Evolutionary conservation across 345 rosid genomes (phyloP).

Genomic region (Boechera divaricarpa): DNA sequence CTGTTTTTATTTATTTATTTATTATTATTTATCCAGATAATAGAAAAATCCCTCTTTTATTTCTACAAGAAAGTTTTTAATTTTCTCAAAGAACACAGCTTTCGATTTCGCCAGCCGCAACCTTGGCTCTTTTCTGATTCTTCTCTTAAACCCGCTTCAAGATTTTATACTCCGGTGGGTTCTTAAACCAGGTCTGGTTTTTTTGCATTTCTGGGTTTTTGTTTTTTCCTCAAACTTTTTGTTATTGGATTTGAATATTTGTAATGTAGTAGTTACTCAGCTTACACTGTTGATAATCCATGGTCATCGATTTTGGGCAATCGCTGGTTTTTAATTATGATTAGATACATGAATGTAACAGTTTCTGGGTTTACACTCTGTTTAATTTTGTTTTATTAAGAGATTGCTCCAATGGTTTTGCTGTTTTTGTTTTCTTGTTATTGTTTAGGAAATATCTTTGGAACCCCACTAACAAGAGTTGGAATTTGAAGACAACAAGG

Average conservation of each 20-base stretch:
- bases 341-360: conserved; percentile 25
- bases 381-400: conserved; percentile 18
- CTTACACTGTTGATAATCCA: too few species aligned
- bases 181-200: background rate
- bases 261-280: background rate
- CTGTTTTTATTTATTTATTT: background rate
- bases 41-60: background rate
- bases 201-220: background rate
- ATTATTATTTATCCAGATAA: background rate
- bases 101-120: conserved; percentile 13
- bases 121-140: conserved; percentile 23
- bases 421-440: background rate
- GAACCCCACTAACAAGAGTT: too few species aligned
- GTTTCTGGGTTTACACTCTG: conserved; percentile 39
- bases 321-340: conserved; percentile 1
- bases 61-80: too few species aligned
- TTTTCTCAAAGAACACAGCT: background rate
- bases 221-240: too few species aligned
- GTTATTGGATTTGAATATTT: background rate
- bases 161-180: background rate
- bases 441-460: too few species aligned
- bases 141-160: background rate
- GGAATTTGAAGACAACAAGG: too few species aligned
- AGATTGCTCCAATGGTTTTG: conserved; percentile 18
- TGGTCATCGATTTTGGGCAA: background rate